A percentile compares a stretch with the other conserved stretches of the same genome.
These are phyloP conservation scores for Venturia oleaginea DNA, from an alignment of 2,329 filamentous ascomycete species.

Conservation along the genomic window DNA sequence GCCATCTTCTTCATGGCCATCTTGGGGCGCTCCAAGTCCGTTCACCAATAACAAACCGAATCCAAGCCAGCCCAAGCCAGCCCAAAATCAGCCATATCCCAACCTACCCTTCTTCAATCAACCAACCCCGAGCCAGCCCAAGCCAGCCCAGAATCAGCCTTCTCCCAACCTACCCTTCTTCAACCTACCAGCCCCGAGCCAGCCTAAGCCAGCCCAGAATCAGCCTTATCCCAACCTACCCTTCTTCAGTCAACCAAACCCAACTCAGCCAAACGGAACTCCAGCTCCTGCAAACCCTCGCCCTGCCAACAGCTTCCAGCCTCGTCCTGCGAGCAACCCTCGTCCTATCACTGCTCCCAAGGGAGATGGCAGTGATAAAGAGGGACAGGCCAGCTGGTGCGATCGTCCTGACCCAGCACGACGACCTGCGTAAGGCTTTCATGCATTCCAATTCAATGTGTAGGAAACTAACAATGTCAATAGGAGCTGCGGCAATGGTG, in stretches of 20 bases:
- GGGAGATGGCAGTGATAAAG: background rate
- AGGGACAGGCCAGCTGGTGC: background rate
- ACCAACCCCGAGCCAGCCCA: background rate
- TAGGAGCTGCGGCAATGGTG: background rate
- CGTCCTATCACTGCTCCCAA: background rate
- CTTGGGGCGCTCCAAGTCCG: background rate
- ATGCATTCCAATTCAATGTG: background rate
- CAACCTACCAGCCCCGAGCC: background rate
- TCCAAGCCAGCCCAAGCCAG: background rate
- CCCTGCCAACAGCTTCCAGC: background rate
- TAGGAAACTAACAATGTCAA: background rate
- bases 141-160: background rate
- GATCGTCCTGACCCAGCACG: constrained; percentile 7
- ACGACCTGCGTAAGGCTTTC: background rate
- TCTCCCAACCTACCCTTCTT: background rate
- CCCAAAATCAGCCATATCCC: background rate
- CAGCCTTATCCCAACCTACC: background rate
- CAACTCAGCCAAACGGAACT: background rate
- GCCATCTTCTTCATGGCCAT: background rate
- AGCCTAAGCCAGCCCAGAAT: background rate
- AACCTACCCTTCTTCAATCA: background rate
- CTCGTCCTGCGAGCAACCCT: background rate
- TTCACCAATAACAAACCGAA: background rate
- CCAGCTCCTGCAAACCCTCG: background rate
- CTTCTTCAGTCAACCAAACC: background rate